A percentile compares a stretch with the other conserved stretches of the same genome.
Evolutionary conservation across 805 yeast genomes (phyloP).

Genomic region (Wickerhamia fluorescens): DNA sequence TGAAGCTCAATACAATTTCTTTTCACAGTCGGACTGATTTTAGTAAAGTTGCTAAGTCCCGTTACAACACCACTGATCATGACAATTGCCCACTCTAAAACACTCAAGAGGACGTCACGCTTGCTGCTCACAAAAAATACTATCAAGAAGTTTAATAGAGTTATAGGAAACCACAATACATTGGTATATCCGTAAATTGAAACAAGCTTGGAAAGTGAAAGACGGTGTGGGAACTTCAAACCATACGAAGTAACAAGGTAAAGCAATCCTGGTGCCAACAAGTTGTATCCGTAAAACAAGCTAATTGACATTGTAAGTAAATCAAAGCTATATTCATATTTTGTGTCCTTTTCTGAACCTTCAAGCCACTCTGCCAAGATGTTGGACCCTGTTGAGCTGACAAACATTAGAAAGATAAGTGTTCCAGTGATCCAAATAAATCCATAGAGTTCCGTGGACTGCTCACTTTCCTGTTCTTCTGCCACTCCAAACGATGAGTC

Average conservation of each 20-base stretch:
- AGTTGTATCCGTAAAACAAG: conserved; percentile 70
- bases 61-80: conserved; percentile 54
- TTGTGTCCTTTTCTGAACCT: conserved; percentile 25
- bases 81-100: conserved; percentile 60
- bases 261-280: conserved; percentile 52
- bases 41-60: conserved; percentile 47
- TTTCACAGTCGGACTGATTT: conserved; percentile 32
- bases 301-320: conserved; percentile 62
- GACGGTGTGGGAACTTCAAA: conserved; percentile 42
- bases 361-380: conserved; percentile 51
- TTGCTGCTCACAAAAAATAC: conserved; percentile 40
- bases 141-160: conserved; percentile 51
- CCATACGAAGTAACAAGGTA: conserved; percentile 47
- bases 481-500: conserved; percentile 18
- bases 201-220: conserved; percentile 53
- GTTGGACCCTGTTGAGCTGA: conserved; percentile 65
- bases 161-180: conserved; percentile 79
- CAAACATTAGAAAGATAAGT: conserved; percentile 64
- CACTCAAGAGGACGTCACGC: conserved; percentile 31
- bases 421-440: conserved; percentile 89
- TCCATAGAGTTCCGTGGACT: conserved; percentile 66
- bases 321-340: conserved; percentile 54
- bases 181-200: conserved; percentile 84
- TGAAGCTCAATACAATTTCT: conserved; percentile 27
- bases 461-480: conserved; percentile 22